Conservation (phyloP, 1,284 basidiomycete species). For the Ceratobasidium theobromae region DNA sequence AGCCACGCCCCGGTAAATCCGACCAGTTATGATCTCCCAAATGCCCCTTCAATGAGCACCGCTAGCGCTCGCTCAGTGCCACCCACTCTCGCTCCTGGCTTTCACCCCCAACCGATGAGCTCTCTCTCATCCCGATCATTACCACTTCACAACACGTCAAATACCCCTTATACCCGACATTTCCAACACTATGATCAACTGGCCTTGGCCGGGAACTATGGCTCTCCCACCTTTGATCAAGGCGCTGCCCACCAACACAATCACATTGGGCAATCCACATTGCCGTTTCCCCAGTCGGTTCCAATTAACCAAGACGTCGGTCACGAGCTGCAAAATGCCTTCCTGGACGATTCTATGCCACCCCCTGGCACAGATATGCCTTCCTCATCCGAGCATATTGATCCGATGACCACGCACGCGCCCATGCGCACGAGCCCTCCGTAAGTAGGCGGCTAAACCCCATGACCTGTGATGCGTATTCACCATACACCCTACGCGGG, state of each 20-base stretch:
- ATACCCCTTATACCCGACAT: constrained; percentile 5
- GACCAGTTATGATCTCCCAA: constrained; percentile 26
- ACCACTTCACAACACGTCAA: not conserved
- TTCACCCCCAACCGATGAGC: not conserved
- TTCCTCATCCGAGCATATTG: constrained; percentile 29
- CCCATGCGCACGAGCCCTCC: constrained; percentile 23
- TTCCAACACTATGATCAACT: constrained; percentile 26
- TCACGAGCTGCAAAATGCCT: constrained; percentile 27
- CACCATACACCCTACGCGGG: not conserved
- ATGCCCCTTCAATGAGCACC: constrained; percentile 12
- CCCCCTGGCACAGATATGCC: constrained; percentile 27
- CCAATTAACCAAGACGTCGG: constrained; percentile 12
- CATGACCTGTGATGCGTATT: constrained; percentile 6
- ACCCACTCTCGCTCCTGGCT: constrained; percentile 2
- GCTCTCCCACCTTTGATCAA: constrained; percentile 7
- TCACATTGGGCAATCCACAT: constrained; percentile 23
- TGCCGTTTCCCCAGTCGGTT: constrained; percentile 30
- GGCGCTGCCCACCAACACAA: constrained; percentile 4
- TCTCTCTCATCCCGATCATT: not conserved
- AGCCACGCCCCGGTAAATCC: constrained; percentile 20
- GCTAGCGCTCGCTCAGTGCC: constrained; percentile 3
- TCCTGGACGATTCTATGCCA: constrained; percentile 19
- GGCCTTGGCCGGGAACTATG: constrained; percentile 11
- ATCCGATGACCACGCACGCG: constrained; percentile 31
- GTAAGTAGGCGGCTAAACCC: constrained; percentile 13